phyloP scores from a whole-genome alignment of 179 eudicot genomes.

The Dionaea muscipula region DNA sequence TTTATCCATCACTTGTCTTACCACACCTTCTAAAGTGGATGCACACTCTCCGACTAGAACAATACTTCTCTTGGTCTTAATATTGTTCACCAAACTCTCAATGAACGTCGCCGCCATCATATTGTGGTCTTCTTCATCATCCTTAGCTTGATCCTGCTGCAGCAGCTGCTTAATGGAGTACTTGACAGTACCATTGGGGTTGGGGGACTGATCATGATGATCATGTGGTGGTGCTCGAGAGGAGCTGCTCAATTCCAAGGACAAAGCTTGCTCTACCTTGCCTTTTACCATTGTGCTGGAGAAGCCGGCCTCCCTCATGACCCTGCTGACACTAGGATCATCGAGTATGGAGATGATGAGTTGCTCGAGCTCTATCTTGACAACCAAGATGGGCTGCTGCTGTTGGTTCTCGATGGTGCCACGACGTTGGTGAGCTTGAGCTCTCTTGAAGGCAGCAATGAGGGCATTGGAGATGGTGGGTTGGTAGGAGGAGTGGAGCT shows the following conservation, averaged over 20 bases:
- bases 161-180: too few species aligned
- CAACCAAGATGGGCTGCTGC: slow-evolving; percentile 49
- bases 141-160: not conserved
- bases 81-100: slow-evolving; percentile 23
- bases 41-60: slow-evolving; percentile 50
- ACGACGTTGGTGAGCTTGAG: slow-evolving; percentile 76
- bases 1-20: slow-evolving; percentile 37
- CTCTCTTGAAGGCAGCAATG: slow-evolving; percentile 66
- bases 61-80: slow-evolving; percentile 23
- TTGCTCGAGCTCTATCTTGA: slow-evolving; percentile 61
- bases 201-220: slow-evolving; percentile 13
- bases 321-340: slow-evolving; percentile 76
- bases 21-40: slow-evolving; percentile 27
- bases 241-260: slow-evolving; percentile 28
- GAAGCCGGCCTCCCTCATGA: slow-evolving; percentile 71
- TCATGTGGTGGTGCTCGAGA: slow-evolving; percentile 18
- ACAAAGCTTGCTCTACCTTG: slow-evolving; percentile 50
- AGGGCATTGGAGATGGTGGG: slow-evolving; percentile 66
- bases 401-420: slow-evolving; percentile 59
- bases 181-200: too few species aligned
- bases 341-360: slow-evolving; percentile 55
- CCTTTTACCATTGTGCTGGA: slow-evolving; percentile 56
- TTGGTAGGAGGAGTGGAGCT: slow-evolving; percentile 22
- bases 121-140: slow-evolving; percentile 5
- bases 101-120: slow-evolving; percentile 30